Conservation (phyloP, 257 asterid species). For the Ligustrum vulgare region DNA sequence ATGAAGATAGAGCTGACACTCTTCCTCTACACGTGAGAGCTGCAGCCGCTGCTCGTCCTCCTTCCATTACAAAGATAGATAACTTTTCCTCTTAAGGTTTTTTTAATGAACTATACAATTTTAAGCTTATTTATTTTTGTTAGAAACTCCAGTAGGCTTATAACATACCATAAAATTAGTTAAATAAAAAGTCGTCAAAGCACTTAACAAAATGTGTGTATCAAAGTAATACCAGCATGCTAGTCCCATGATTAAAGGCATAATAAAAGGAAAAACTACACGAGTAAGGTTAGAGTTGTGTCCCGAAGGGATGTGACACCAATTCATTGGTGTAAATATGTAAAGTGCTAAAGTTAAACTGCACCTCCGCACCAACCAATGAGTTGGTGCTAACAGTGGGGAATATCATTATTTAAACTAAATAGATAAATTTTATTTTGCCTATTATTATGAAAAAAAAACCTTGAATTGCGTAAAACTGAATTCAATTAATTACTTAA, state of each 20-base stretch:
- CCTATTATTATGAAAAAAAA: background rate
- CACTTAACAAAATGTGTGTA: background rate
- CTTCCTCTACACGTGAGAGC: slow-evolving; percentile 73
- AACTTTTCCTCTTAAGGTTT: slow-evolving; percentile 2
- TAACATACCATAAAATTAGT: background rate
- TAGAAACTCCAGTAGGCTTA: background rate
- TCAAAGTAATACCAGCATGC: background rate
- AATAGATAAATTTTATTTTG: background rate
- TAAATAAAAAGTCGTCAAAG: background rate
- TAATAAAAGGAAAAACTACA: background rate
- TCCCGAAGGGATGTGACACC: too few species aligned
- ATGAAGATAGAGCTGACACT: slow-evolving; percentile 55
- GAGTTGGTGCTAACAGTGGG: too few species aligned
- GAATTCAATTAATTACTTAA: background rate
- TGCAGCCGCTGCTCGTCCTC: slow-evolving; percentile 80
- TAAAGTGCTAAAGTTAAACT: too few species aligned
- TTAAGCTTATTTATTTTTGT: background rate
- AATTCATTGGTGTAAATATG: too few species aligned
- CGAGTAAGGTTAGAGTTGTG: too few species aligned
- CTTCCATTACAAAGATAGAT: slow-evolving; percentile 30
- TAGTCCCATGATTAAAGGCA: too few species aligned
- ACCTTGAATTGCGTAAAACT: background rate
- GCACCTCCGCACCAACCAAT: too few species aligned
- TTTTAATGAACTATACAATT: background rate
- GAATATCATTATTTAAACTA: too few species aligned